Conservation (phyloP, 208 protist genomes). For the Trypanosoma grayi region DNA sequence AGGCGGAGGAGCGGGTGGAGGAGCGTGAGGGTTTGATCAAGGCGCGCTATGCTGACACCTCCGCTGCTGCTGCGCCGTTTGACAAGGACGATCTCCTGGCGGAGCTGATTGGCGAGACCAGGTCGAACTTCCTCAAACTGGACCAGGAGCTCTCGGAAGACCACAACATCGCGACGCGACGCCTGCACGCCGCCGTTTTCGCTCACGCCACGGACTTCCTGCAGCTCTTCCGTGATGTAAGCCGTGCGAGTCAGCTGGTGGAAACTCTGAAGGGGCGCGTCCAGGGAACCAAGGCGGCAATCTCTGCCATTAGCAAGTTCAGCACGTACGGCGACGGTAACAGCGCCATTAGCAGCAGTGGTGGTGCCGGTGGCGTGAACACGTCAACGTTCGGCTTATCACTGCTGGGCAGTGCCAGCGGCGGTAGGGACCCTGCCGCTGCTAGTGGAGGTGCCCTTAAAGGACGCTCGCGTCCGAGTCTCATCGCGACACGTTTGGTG, state of each 20-base stretch:
- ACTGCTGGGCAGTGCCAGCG: too few relatives aligned
- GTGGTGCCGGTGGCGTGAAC: not conserved
- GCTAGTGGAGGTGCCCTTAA: not conserved
- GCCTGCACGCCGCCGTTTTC: slow-evolving; percentile 73
- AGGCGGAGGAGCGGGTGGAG: slow-evolving; percentile 24
- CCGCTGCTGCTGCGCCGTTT: slow-evolving; percentile 33
- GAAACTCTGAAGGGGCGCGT: slow-evolving; percentile 82
- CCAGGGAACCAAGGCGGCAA: slow-evolving; percentile 77
- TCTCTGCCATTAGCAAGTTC: slow-evolving; percentile 78
- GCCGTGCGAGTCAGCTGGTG: slow-evolving; percentile 60
- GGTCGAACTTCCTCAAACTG: slow-evolving; percentile 68
- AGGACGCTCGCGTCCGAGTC: slow-evolving; percentile 14
- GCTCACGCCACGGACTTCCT: slow-evolving; percentile 74
- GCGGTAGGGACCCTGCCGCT: not conserved
- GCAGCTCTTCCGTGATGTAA: slow-evolving; percentile 79
- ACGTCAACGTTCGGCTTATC: not conserved
- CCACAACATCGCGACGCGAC: slow-evolving; percentile 55
- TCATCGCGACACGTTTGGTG: slow-evolving; percentile 12
- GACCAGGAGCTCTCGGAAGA: slow-evolving; percentile 78
- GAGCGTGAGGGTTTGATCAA: slow-evolving; percentile 51
- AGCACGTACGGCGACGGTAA: slow-evolving; percentile 36
- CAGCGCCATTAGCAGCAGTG: not conserved
- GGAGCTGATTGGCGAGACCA: slow-evolving; percentile 43
- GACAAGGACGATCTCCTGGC: slow-evolving; percentile 70
- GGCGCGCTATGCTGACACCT: slow-evolving; percentile 40